phyloP scores from a whole-genome alignment of 2,329 filamentous ascomycete genomes.

The Daldinia sp. region DNA sequence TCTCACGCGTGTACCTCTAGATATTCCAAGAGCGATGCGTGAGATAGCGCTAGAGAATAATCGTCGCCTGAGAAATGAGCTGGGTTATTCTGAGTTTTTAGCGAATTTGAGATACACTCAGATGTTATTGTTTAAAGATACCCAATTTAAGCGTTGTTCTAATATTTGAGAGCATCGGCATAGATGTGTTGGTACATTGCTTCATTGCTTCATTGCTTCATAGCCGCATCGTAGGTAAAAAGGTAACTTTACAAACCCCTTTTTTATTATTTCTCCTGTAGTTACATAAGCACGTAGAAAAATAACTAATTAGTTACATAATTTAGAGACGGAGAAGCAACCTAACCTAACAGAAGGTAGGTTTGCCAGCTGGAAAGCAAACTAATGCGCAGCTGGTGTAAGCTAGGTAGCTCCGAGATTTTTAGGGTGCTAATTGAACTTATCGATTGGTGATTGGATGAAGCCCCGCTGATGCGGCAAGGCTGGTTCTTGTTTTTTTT shows the following conservation, averaged over 20 bases:
- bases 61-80: background rate
- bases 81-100: background rate
- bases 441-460: background rate
- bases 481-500: slow-evolving; percentile 24
- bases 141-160: slow-evolving; percentile 5
- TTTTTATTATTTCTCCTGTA: background rate
- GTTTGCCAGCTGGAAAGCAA: background rate
- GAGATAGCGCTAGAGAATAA: background rate
- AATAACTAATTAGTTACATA: background rate
- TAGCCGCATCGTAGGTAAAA: background rate
- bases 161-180: background rate
- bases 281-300: background rate
- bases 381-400: background rate
- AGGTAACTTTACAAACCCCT: slow-evolving; percentile 3
- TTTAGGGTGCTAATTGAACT: background rate
- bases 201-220: background rate
- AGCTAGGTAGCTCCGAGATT: background rate
- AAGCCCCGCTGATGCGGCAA: slow-evolving; percentile 19
- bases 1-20: background rate
- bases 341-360: background rate
- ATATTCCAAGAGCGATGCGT: background rate
- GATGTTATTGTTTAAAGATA: slow-evolving; percentile 15
- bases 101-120: slow-evolving; percentile 4
- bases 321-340: background rate
- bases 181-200: background rate